Conservation (phyloP, 2,329 filamentous ascomycete species). For the Aspergillus tanneri region DNA sequence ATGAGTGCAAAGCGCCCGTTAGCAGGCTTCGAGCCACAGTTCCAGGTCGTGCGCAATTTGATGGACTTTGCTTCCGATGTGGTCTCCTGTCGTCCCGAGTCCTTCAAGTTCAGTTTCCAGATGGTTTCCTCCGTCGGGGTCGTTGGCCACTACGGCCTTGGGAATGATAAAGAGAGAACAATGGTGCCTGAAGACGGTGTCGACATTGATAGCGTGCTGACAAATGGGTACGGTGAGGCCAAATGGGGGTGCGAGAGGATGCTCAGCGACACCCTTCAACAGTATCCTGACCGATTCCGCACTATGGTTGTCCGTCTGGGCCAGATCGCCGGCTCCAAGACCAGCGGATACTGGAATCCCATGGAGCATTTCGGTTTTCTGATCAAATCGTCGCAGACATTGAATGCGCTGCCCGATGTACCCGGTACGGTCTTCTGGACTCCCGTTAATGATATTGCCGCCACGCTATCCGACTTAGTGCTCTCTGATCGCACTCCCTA, state of each 20-base stretch:
- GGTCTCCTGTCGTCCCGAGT: conserved; percentile 15
- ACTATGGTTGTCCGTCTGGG: conserved; percentile 48
- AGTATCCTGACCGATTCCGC: conserved; percentile 44
- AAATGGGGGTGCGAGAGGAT: conserved; percentile 54
- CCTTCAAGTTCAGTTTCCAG: conserved; percentile 35
- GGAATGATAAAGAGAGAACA: conserved; percentile 20
- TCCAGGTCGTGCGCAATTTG: conserved; percentile 52
- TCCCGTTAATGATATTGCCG: conserved; percentile 47
- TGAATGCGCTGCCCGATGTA: conserved; percentile 45
- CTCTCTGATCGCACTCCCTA: conserved; percentile 18
- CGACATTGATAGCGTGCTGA: conserved; percentile 42
- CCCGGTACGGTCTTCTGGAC: conserved; percentile 46
- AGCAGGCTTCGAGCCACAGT: conserved; percentile 23
- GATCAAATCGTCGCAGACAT: conserved; percentile 51
- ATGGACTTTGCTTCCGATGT: conserved; percentile 45
- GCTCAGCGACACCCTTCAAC: conserved; percentile 50
- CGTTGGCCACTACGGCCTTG: conserved; percentile 36
- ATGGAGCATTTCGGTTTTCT: conserved; percentile 53
- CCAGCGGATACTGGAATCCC: conserved; percentile 56
- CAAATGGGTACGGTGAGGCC: conserved; percentile 53
- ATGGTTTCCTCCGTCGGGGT: conserved; percentile 46
- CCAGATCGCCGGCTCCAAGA: conserved; percentile 54
- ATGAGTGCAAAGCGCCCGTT: conserved; percentile 25
- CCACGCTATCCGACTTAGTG: conserved; percentile 36
- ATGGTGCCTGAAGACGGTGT: conserved; percentile 50